Conservation (phyloP, 495 filamentous ascomycete species). For the Neurospora pannonica region DNA sequence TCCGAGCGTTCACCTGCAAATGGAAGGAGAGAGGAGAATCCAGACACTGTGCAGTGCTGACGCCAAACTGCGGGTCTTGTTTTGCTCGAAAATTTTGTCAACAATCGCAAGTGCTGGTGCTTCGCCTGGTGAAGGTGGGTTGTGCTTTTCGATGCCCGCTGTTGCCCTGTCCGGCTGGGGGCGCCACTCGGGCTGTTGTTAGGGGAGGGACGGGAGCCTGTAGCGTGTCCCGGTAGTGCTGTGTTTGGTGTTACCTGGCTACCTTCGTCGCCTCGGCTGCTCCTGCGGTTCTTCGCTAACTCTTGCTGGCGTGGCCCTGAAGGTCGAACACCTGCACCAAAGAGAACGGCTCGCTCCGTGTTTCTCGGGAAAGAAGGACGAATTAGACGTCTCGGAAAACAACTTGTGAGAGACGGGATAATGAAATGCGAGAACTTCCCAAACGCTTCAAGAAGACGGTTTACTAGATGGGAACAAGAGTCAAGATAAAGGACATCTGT, state of each 20-base stretch:
- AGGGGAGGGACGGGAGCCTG: not conserved
- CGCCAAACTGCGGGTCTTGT: not conserved
- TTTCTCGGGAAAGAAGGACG: not conserved
- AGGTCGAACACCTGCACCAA: not conserved
- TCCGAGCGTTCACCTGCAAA: not conserved
- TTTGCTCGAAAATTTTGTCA: constrained; percentile 24
- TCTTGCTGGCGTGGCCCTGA: not conserved
- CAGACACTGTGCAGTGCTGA: not conserved
- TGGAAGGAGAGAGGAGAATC: not conserved
- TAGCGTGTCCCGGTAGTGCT: not conserved
- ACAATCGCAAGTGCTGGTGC: constrained; percentile 19
- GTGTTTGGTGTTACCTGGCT: not conserved
- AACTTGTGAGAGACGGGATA: not conserved
- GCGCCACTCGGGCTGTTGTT: not conserved
- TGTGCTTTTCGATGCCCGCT: not conserved
- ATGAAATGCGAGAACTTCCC: not conserved
- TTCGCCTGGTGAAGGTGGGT: constrained; percentile 1
- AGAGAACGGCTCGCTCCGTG: not conserved
- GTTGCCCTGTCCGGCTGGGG: not conserved
- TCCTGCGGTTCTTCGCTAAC: not conserved
- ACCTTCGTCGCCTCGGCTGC: not conserved
- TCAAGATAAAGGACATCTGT: not conserved
- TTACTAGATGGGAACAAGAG: not conserved
- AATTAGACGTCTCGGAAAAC: not conserved
- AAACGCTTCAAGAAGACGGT: not conserved